These are phyloP conservation scores for Globisporangium cederbergense DNA, from an alignment of 352 stramenopile genomes.

Conservation along the genomic window DNA sequence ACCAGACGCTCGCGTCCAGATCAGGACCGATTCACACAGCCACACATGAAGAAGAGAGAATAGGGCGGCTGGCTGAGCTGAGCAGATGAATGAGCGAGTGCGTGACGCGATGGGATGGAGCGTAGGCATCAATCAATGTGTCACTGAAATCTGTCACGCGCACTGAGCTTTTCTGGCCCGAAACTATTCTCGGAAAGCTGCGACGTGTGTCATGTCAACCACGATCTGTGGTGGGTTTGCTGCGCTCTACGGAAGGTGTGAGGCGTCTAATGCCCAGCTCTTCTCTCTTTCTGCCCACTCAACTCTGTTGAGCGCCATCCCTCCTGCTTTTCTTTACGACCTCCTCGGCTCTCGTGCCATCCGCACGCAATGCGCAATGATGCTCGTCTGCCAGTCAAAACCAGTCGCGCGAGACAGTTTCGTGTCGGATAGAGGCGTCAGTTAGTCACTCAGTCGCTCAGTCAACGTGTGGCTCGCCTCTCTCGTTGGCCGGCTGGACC, in stretches of 20 bases:
- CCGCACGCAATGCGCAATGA: neutral
- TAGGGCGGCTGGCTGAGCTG: neutral
- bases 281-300: too few relatives aligned
- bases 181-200: neutral
- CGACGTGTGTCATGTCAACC: neutral
- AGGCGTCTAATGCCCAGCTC: too few relatives aligned
- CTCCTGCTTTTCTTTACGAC: too few relatives aligned
- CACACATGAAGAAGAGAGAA: too few relatives aligned
- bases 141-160: neutral
- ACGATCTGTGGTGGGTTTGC: neutral
- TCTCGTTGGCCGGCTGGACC: neutral
- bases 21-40: too few relatives aligned
- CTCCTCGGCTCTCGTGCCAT: neutral
- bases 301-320: too few relatives aligned
- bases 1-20: neutral
- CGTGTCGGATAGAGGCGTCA: constrained; percentile 12
- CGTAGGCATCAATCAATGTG: neutral
- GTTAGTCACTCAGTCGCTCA: neutral
- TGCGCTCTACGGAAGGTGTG: too few relatives aligned
- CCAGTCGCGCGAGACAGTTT: constrained; percentile 2
- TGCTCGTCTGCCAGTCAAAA: neutral
- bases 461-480: neutral
- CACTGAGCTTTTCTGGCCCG: constrained; percentile 3
- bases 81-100: neutral
- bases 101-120: too few relatives aligned